Evolutionary conservation across 305 asterid species (phyloP), one percentile per base, ranked within the genome.

Genomic region (Ajuga reptans): DNA sequence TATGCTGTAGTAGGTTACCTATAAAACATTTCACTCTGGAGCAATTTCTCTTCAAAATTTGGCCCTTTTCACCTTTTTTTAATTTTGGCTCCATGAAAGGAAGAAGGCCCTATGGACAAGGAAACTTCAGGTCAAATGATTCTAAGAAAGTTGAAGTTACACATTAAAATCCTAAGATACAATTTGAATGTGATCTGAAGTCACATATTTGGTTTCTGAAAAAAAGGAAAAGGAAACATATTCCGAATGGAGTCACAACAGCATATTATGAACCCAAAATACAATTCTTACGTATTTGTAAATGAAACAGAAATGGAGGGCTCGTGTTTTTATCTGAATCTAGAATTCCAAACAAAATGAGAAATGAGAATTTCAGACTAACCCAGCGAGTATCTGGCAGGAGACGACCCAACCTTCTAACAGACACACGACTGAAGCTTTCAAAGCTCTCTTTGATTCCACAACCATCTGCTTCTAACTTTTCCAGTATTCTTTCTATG

Each of bases 341-440:
- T 41, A 39, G 59, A 39, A 39, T 7, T 59, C 21, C 43, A 10
- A 17, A 36, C 37, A 31, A 56, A 42, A 21, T 58, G 34, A 67
- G 59, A 43, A 53, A 66, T 54, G 56, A 46, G 63, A 60, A 49
- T 63, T 41, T 55, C 66, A 12, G 1, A 81, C 86, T 66, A 56
- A 90, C 97, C 97, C 96, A 88, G 56, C 92, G 94, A 69, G 88
- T 81, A 63, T 90, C 97, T 29, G 97, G 96, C 70, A 90, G 90
- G 63, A 90, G 82, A 51, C 96, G 97, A 57, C 97, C 97, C 82
- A 90, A 70, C 75, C 97, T 76, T 46, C 97, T 81, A 33, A 88
- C 74, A 51, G 94, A 81, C 24, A 90, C 90, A 9, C 84, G 94
- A 60, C 94, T 82, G 58, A 84, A 86, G 45, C 73, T 78, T 69